phyloP scores from a whole-genome alignment of 108 stramenopile genomes.

The Cyclotella sp. region DNA sequence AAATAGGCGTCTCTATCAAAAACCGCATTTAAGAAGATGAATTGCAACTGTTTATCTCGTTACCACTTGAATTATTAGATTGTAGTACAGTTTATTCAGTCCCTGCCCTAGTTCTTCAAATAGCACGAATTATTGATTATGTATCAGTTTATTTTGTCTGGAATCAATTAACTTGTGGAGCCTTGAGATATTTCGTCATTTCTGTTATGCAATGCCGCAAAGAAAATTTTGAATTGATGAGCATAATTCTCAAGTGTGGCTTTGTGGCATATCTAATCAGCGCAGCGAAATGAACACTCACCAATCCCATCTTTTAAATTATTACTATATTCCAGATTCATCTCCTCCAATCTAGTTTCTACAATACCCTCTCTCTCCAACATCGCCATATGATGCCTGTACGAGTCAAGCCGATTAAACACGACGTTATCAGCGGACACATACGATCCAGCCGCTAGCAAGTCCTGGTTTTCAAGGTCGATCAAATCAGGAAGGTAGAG shows the following conservation, averaged over 20 bases:
- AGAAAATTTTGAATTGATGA: neutral
- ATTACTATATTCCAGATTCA: slow-evolving; percentile 71
- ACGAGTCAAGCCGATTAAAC: slow-evolving; percentile 70
- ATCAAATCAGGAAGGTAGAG: slow-evolving; percentile 76
- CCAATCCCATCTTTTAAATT: slow-evolving; percentile 58
- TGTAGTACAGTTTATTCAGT: too few relatives aligned
- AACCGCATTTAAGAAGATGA: too few relatives aligned
- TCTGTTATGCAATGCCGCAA: slow-evolving; percentile 3
- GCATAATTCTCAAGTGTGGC: neutral
- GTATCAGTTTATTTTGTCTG: neutral
- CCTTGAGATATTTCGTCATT: slow-evolving; percentile 46
- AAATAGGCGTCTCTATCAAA: too few relatives aligned
- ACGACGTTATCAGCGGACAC: slow-evolving; percentile 92
- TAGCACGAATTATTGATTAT: too few relatives aligned
- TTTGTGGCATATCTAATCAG: neutral
- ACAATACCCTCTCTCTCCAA: slow-evolving; percentile 60
- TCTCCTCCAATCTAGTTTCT: slow-evolving; percentile 63
- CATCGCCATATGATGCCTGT: slow-evolving; percentile 65
- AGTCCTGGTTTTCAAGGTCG: slow-evolving; percentile 51
- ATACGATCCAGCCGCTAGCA: slow-evolving; percentile 54
- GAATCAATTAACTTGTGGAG: neutral
- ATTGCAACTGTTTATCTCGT: too few relatives aligned
- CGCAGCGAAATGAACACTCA: slow-evolving; percentile 13
- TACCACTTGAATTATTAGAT: too few relatives aligned
- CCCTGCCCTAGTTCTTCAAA: too few relatives aligned